These are phyloP conservation scores for Trichophyton mentagrophytes DNA, from an alignment of 2,329 filamentous ascomycete species.

Conservation along the genomic window DNA sequence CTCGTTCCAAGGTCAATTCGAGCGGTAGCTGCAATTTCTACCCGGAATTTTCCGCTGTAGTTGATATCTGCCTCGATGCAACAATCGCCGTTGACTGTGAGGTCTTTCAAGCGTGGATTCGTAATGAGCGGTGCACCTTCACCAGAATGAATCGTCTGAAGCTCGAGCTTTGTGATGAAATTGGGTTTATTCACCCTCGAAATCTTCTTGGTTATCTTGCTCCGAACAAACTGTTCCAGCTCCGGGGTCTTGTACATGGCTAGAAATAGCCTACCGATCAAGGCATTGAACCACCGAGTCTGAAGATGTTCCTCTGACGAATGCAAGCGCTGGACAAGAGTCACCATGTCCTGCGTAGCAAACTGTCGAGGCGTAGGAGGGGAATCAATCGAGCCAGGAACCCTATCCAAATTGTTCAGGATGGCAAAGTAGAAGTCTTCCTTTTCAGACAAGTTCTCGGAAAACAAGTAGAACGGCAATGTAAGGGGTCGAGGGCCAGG, in stretches of 20 bases:
- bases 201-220: constrained; percentile 93
- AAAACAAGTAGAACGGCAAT: constrained; percentile 87
- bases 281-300: constrained; percentile 84
- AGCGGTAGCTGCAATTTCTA: constrained; percentile 85
- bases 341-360: constrained; percentile 74
- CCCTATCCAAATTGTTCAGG: constrained; percentile 67
- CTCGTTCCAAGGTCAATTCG: constrained; percentile 78
- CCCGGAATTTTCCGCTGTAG: constrained; percentile 77
- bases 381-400: constrained; percentile 42
- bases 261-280: constrained; percentile 79
- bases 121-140: constrained; percentile 78
- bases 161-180: constrained; percentile 73
- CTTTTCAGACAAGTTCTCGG: constrained; percentile 88
- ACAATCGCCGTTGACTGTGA: constrained; percentile 85
- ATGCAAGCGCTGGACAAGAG: constrained; percentile 78
- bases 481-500: constrained; percentile 39
- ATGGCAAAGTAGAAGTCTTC: constrained; percentile 97
- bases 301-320: constrained; percentile 83
- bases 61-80: constrained; percentile 74
- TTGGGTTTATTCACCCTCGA: constrained; percentile 81
- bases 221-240: constrained; percentile 62
- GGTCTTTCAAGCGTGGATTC: constrained; percentile 72
- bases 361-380: constrained; percentile 63
- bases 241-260: constrained; percentile 75
- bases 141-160: constrained; percentile 74